These are phyloP conservation scores for Leccinum sublutescens DNA, from an alignment of 768 basidiomycete species.

Conservation along the genomic window DNA sequence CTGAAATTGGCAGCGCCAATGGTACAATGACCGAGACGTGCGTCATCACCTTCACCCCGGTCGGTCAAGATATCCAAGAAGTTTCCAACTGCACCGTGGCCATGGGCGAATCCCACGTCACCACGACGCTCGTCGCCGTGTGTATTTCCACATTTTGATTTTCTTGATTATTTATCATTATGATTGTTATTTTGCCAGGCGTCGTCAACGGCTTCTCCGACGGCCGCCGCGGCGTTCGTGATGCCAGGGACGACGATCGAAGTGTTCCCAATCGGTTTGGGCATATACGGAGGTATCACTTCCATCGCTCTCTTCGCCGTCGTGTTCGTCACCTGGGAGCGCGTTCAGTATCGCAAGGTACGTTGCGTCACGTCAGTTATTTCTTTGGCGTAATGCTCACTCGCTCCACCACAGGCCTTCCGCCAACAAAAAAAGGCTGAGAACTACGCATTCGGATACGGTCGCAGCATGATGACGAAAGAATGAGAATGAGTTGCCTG, in stretches of 20 bases:
- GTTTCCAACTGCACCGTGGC: constrained; percentile 51
- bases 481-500: constrained; percentile 12
- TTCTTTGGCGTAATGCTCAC: neutral
- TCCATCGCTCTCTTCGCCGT: constrained; percentile 81
- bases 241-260: constrained; percentile 72
- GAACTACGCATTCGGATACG: constrained; percentile 58
- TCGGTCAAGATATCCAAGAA: constrained; percentile 53
- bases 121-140: constrained; percentile 8
- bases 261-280: constrained; percentile 80
- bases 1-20: constrained; percentile 36
- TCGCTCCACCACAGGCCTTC: constrained; percentile 52
- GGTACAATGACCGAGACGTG: constrained; percentile 60
- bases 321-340: constrained; percentile 82
- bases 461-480: constrained; percentile 42
- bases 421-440: constrained; percentile 72
- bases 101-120: constrained; percentile 19
- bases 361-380: constrained; percentile 15
- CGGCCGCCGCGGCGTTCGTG: constrained; percentile 42
- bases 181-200: neutral
- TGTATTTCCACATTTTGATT: neutral
- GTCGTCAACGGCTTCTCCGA: constrained; percentile 32
- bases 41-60: constrained; percentile 51
- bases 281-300: constrained; percentile 82
- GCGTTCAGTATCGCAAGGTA: constrained; percentile 84
- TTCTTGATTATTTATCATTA: neutral